A percentile compares a stretch with the other conserved stretches of the same genome.
These are phyloP conservation scores for Agastache rugosa DNA, from an alignment of 257 asterid species.

Conservation along the genomic window DNA sequence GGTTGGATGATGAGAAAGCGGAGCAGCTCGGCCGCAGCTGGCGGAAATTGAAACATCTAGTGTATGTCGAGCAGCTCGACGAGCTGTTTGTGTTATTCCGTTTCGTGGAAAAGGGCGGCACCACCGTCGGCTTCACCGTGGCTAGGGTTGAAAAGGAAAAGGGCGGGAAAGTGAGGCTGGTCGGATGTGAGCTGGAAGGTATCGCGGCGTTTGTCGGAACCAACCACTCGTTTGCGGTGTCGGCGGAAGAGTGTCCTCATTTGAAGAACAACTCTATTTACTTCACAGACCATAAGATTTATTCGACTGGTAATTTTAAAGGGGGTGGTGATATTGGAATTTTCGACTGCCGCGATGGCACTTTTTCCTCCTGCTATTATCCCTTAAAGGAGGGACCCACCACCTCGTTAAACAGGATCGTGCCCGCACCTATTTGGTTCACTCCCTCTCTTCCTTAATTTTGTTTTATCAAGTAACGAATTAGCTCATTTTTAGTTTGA, in stretches of 20 bases:
- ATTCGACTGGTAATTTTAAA: too few species aligned
- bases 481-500: too few species aligned
- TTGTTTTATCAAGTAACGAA: too few species aligned
- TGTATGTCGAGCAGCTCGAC: neutral
- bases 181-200: neutral
- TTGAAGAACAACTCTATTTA: neutral
- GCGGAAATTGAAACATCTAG: neutral
- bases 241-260: neutral
- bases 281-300: neutral
- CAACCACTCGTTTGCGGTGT: neutral
- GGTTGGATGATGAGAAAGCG: too few species aligned
- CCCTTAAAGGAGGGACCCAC: too few species aligned
- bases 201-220: neutral
- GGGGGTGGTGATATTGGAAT: neutral
- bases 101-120: neutral
- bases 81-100: neutral
- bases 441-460: neutral
- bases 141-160: neutral
- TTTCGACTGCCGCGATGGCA: neutral
- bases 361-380: neutral
- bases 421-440: neutral
- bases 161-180: neutral
- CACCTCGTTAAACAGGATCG: too few species aligned
- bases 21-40: neutral
- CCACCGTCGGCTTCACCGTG: neutral